phyloP scores from a whole-genome alignment of 2,329 filamentous ascomycete species.

The Diaporthe vaccinii region DNA sequence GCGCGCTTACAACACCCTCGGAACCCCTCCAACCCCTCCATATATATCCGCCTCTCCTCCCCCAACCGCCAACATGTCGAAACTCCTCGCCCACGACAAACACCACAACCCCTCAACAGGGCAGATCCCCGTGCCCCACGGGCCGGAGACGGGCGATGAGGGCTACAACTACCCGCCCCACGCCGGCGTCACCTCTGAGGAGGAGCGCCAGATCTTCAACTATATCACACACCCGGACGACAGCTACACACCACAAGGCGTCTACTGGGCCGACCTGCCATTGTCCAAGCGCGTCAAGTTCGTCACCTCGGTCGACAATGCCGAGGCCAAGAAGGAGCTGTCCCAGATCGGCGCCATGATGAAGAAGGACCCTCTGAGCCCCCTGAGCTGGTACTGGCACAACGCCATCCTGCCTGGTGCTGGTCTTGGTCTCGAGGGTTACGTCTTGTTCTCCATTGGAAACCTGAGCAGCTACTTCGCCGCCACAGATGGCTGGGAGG shows the following conservation, averaged over 20 bases:
- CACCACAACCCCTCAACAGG: slow-evolving; percentile 61
- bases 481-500: slow-evolving; percentile 72
- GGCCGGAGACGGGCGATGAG: slow-evolving; percentile 63
- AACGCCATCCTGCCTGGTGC: slow-evolving; percentile 94
- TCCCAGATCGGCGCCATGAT: slow-evolving; percentile 79
- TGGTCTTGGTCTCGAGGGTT: slow-evolving; percentile 92
- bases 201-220: slow-evolving; percentile 76
- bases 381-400: slow-evolving; percentile 87
- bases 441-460: slow-evolving; percentile 96
- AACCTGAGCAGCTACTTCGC: slow-evolving; percentile 88
- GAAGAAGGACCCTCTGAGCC: slow-evolving; percentile 87
- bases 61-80: slow-evolving; percentile 49
- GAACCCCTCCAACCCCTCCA: slow-evolving; percentile 8
- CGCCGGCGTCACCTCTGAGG: slow-evolving; percentile 53
- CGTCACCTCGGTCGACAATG: slow-evolving; percentile 78
- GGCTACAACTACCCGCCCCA: slow-evolving; percentile 59
- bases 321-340: slow-evolving; percentile 79
- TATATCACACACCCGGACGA: slow-evolving; percentile 89
- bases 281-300: slow-evolving; percentile 79
- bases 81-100: slow-evolving; percentile 54
- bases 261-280: slow-evolving; percentile 94
- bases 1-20: neutral
- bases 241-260: slow-evolving; percentile 83
- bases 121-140: slow-evolving; percentile 69
- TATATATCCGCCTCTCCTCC: neutral